These are phyloP conservation scores for Rosa persica DNA, from an alignment of 306 rosid species.

Conservation along the genomic window DNA sequence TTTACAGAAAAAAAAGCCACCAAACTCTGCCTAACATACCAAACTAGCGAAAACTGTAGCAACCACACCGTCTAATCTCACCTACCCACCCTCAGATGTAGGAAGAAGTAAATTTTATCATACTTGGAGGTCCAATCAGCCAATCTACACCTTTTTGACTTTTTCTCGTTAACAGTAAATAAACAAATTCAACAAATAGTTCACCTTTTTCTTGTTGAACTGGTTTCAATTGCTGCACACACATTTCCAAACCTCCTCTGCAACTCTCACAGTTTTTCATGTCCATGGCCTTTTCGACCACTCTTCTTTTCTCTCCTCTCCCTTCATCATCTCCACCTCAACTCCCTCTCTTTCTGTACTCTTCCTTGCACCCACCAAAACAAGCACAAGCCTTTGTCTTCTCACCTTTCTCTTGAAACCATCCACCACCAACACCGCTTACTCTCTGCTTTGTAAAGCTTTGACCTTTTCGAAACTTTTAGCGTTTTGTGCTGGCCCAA, in stretches of 20 bases:
- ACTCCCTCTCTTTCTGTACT: conserved; percentile 17
- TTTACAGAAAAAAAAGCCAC: too few relatives aligned
- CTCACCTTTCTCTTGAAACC: conserved; percentile 22
- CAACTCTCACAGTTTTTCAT: conserved; percentile 38
- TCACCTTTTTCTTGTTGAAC: conserved; percentile 19
- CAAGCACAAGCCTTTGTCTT: conserved; percentile 20
- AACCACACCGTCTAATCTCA: too few relatives aligned
- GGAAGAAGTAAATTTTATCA: background rate
- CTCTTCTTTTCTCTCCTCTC: conserved; percentile 24
- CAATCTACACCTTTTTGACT: background rate
- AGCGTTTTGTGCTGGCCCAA: conserved; percentile 8
- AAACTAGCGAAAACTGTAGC: too few relatives aligned
- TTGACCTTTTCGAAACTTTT: background rate
- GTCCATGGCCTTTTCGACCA: conserved; percentile 51
- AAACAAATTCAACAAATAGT: background rate
- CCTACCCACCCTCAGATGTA: too few relatives aligned
- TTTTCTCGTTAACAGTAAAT: too few relatives aligned
- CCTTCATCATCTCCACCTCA: conserved; percentile 23
- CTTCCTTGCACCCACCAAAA: conserved; percentile 31
- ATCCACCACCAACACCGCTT: conserved; percentile 20
- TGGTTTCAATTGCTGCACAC: conserved; percentile 9
- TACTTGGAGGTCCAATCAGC: background rate
- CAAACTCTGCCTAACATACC: too few relatives aligned
- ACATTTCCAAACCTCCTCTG: conserved; percentile 49
- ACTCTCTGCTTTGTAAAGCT: background rate